Percentiles rank a stretch among this genome's conserved stretches.
These are phyloP conservation scores for Rhizopus delemar DNA, from an alignment of 371 early-diverging fungal genomes.

Conservation along the genomic window DNA sequence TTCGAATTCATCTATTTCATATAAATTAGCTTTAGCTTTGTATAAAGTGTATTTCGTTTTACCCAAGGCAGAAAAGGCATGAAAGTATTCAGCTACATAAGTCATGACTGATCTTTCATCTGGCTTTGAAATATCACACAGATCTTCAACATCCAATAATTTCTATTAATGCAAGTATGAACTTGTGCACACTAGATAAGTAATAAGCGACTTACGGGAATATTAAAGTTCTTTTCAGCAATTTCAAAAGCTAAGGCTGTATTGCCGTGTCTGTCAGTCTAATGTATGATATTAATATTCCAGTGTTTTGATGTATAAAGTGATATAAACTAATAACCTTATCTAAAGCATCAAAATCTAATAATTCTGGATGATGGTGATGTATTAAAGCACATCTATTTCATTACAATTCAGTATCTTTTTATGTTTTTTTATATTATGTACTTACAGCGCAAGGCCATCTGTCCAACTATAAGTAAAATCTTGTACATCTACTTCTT, in stretches of 20 bases:
- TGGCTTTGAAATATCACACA: constrained; percentile 91
- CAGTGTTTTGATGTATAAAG: neutral
- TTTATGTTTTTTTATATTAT: constrained; percentile 4
- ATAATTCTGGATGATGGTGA: constrained; percentile 92
- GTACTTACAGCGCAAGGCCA: constrained; percentile 87
- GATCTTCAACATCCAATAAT: constrained; percentile 94
- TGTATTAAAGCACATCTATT: constrained; percentile 92
- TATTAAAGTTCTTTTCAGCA: constrained; percentile 86
- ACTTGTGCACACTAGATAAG: too few relatives aligned
- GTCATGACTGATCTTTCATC: constrained; percentile 98
- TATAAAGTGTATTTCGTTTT: neutral
- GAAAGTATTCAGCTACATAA: constrained; percentile 98
- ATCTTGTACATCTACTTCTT: constrained; percentile 80
- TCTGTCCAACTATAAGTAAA: constrained; percentile 92
- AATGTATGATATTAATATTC: neutral
- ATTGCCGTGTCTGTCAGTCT: constrained; percentile 80
- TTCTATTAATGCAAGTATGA: constrained; percentile 35
- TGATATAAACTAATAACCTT: constrained; percentile 41
- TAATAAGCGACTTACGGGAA: constrained; percentile 59
- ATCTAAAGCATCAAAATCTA: constrained; percentile 86
- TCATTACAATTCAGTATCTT: neutral
- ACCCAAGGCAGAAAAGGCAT: constrained; percentile 89
- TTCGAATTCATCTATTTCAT: constrained; percentile 70
- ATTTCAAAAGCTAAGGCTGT: constrained; percentile 94
- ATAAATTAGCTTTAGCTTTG: too few relatives aligned